Evolutionary conservation across 805 yeast genomes (phyloP).

Genomic region (Candida andamanensis): DNA sequence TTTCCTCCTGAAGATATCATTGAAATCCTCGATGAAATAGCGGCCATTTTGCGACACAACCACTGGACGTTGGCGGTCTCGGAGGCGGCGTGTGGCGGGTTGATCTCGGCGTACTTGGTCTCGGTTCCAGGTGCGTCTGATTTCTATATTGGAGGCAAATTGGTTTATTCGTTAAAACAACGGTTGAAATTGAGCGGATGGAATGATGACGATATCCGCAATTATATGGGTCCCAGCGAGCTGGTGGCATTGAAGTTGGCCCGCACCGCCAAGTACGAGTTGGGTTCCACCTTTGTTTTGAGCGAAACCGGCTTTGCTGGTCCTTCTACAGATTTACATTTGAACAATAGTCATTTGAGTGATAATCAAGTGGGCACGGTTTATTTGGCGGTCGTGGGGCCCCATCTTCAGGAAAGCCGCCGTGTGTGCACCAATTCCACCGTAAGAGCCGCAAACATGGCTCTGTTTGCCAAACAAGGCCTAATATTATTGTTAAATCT

Average conservation of each 20-base stretch:
- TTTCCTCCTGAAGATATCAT: conserved; percentile 62
- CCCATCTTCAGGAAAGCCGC: conserved; percentile 48
- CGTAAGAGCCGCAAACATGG: conserved; percentile 66
- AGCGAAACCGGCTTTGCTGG: conserved; percentile 91
- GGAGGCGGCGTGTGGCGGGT: conserved; percentile 89
- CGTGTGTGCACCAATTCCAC: conserved; percentile 42
- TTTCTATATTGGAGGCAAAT: conserved; percentile 79
- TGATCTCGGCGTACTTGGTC: conserved; percentile 73
- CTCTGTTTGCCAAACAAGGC: conserved; percentile 64
- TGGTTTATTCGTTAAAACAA: conserved; percentile 73
- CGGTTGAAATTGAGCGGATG: conserved; percentile 74
- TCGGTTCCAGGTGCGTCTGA: conserved; percentile 81
- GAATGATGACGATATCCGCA: conserved; percentile 62
- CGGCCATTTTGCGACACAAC: conserved; percentile 47
- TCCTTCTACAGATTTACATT: conserved; percentile 47
- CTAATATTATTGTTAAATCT: conserved; percentile 53
- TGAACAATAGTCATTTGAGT: conserved; percentile 18
- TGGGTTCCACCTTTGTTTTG: conserved; percentile 76
- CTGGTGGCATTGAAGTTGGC: conserved; percentile 72
- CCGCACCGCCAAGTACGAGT: conserved; percentile 69
- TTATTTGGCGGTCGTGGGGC: conserved; percentile 66
- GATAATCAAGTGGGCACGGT: conserved; percentile 52
- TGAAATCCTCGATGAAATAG: conserved; percentile 50
- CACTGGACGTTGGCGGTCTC: conserved; percentile 71
- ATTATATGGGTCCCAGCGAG: conserved; percentile 79